Conservation (phyloP, 441 rosid genomes). For the Brassica hybrid region DNA sequence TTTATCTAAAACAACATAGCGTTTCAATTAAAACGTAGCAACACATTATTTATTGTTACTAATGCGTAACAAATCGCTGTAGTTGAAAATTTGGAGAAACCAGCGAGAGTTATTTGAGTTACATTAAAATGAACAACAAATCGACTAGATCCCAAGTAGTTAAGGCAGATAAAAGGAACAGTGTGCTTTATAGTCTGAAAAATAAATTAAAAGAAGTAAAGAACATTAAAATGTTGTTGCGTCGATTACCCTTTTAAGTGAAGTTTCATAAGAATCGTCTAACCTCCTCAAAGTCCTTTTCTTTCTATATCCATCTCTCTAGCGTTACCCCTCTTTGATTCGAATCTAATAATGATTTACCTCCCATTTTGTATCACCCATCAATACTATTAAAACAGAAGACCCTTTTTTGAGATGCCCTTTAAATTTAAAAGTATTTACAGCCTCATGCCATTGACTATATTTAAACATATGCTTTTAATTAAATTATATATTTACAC, state of each 20-base stretch:
- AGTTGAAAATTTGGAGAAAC: background rate
- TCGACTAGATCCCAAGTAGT: conserved; percentile 3
- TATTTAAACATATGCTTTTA: too few relatives aligned
- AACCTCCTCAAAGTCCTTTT: conserved; percentile 33
- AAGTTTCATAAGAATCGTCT: conserved; percentile 42
- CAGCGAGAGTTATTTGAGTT: background rate
- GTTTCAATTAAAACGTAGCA: background rate
- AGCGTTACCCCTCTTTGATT: conserved; percentile 8
- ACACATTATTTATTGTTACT: background rate
- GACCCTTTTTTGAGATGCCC: too few relatives aligned
- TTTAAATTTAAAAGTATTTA: too few relatives aligned
- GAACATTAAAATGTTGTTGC: conserved; percentile 11
- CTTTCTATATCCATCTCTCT: conserved; percentile 23
- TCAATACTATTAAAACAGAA: too few relatives aligned
- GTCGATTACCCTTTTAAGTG: conserved; percentile 38
- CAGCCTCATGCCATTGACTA: too few relatives aligned
- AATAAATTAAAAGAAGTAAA: background rate
- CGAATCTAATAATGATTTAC: conserved; percentile 22
- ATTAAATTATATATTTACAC: too few relatives aligned
- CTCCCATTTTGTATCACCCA: conserved; percentile 7
- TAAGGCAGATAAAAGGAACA: conserved; percentile 16
- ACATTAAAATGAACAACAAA: conserved; percentile 1
- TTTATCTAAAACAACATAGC: too few relatives aligned
- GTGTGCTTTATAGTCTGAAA: conserved; percentile 1
- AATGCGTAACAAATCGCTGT: background rate